phyloP scores from a whole-genome alignment of 306 rosid genomes.

The Citrullus colocynthis region DNA sequence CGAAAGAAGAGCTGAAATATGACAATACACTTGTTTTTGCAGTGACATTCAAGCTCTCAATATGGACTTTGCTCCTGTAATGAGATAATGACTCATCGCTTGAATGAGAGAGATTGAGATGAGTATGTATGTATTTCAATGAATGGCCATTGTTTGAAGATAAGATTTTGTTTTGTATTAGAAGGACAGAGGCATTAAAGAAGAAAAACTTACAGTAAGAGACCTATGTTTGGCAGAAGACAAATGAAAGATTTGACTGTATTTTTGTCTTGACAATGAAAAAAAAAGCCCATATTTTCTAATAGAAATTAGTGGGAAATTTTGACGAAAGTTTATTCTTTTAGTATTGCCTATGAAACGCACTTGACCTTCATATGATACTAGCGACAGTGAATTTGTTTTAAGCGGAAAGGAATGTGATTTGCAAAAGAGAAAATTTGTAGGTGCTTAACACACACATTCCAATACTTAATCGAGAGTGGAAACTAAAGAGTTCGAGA shows the following conservation, averaged over 20 bases:
- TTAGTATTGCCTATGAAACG: not conserved
- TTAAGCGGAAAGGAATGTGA: too few relatives aligned
- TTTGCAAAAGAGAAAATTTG: too few relatives aligned
- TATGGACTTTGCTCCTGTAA: not conserved
- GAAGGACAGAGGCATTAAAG: not conserved
- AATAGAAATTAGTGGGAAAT: not conserved
- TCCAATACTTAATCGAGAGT: too few relatives aligned
- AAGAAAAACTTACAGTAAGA: not conserved
- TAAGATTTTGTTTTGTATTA: not conserved
- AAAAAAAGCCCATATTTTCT: not conserved
- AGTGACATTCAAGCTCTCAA: not conserved
- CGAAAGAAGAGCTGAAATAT: not conserved
- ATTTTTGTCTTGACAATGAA: not conserved
- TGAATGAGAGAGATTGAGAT: not conserved
- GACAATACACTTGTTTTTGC: not conserved
- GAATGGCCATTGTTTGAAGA: not conserved
- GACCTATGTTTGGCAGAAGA: not conserved
- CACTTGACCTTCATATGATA: too few relatives aligned
- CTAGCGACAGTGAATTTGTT: too few relatives aligned
- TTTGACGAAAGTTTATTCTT: not conserved
- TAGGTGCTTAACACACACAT: too few relatives aligned
- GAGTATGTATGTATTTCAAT: not conserved
- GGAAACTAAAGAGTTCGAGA: too few relatives aligned
- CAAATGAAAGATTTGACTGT: not conserved
- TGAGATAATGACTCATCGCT: not conserved